A percentile compares a stretch with the other conserved stretches of the same genome.
phyloP scores from a whole-genome alignment of 2,329 filamentous ascomycete species.

The Paecilomyces sp. region DNA sequence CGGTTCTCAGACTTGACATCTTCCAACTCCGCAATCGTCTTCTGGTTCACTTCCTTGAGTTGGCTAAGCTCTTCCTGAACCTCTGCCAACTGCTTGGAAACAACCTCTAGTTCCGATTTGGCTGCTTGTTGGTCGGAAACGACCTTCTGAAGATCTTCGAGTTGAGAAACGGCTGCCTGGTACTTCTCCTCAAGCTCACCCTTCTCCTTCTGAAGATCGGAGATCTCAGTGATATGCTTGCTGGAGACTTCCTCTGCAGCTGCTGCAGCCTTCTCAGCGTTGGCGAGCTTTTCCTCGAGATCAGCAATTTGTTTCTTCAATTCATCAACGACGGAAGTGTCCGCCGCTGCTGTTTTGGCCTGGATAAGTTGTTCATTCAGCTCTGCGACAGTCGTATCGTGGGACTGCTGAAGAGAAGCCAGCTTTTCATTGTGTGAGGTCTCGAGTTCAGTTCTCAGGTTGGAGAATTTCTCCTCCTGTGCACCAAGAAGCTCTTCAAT shows the following conservation, averaged over 20 bases:
- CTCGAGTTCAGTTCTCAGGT: slow-evolving; percentile 29
- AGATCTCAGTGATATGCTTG: slow-evolving; percentile 39
- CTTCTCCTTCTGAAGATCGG: slow-evolving; percentile 35
- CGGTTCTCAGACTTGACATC: slow-evolving; percentile 20
- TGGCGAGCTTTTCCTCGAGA: slow-evolving; percentile 58
- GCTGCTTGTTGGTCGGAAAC: slow-evolving; percentile 70
- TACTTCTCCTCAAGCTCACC: slow-evolving; percentile 38
- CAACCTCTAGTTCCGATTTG: slow-evolving; percentile 59
- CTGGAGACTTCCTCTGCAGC: slow-evolving; percentile 37
- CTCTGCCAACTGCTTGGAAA: slow-evolving; percentile 47
- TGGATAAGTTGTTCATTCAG: slow-evolving; percentile 27
- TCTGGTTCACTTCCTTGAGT: slow-evolving; percentile 22
- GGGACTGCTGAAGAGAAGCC: slow-evolving; percentile 26
- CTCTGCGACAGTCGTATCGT: slow-evolving; percentile 25
- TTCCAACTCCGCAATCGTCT: slow-evolving; percentile 24
- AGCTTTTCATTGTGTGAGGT: slow-evolving; percentile 27
- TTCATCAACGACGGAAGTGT: slow-evolving; percentile 29
- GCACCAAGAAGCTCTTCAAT: slow-evolving; percentile 34
- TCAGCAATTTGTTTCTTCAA: slow-evolving; percentile 37
- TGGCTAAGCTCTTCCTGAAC: slow-evolving; percentile 25
- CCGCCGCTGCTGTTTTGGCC: slow-evolving; percentile 27
- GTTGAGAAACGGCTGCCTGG: slow-evolving; percentile 38
- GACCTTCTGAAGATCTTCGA: slow-evolving; percentile 79
- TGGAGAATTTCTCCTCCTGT: slow-evolving; percentile 32
- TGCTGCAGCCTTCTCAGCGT: slow-evolving; percentile 30